Base-by-base conservation (phyloP, 176 grass and related monocot genomes). In the Avena eriantha region DNA sequence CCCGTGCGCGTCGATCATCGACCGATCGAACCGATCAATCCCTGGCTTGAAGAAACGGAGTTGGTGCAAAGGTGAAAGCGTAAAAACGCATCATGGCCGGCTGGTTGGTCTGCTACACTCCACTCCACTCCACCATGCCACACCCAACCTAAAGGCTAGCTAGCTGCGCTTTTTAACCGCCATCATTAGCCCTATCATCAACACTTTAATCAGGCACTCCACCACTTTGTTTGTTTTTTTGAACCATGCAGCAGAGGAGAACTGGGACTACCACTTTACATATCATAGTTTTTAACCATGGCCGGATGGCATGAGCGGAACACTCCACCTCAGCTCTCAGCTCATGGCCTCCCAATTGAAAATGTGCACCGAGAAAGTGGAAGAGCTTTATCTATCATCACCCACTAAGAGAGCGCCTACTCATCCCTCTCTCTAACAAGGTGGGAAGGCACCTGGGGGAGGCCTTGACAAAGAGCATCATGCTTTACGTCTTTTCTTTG, bases 1-100 rank as follows among this genome's bases (percentile, higher is more conserved):
- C 59, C 22, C 13, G 65, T 39, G 34, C 39, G 39, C 36, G 0
- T 41, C 39, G 0, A 41, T 56, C 54, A 56, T 56, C n/a, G 3
- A 61, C 12, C 58, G 29, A 24, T 21, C 17, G 5, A 41, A 53
- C 33, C 3, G 2, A 68, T 74, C 80, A 90, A 87, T 91, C 85
- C 85, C 61, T 91, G 67, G 85, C 81, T 91, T 91, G 76, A 91
- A 88, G 90, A 91, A 91, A 91, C 86, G 85, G 70, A 91, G 90
- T 91, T 81, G 89, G 77, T 91, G 86, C 90, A 91, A 91, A 91
- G 90, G 90, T 88, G 33, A 88, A 91, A 85, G 90, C 48, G 60
- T 87, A 61, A 73, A 73, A 88, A 80, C 69, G 77, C 89, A 91
- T 88, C 85, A 91, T 88, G 75, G 63, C 33, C 16, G 63, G 64